Conservation (phyloP, 1,284 basidiomycete genomes). For the Tylopilus orsonianus region DNA sequence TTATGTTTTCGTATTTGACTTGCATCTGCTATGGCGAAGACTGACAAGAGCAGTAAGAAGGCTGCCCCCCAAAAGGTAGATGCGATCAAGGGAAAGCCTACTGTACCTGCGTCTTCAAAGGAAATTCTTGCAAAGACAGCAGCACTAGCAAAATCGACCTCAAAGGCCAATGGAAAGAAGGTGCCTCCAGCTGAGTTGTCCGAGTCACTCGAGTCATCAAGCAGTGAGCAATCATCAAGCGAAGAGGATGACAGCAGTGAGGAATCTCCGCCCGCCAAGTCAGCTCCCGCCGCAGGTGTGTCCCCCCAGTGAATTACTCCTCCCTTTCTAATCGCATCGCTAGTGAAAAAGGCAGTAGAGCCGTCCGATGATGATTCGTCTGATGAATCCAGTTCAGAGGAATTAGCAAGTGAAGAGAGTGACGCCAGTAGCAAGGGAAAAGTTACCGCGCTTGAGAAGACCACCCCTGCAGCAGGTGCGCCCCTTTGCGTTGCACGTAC, state of each 20-base stretch:
- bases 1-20: no score
- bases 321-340: neutral
- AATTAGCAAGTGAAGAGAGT: constrained; percentile 7
- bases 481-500: neutral
- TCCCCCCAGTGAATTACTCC: neutral
- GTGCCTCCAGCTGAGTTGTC: neutral
- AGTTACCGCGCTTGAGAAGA: neutral
- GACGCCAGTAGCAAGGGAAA: neutral
- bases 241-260: constrained; percentile 3
- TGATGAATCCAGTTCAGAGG: constrained; percentile 13
- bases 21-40: constrained; percentile 57
- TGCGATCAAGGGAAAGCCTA: constrained; percentile 13
- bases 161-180: constrained; percentile 2
- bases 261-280: neutral
- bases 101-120: constrained; percentile 16
- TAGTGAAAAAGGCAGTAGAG: constrained; percentile 4
- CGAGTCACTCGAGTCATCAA: constrained; percentile 2
- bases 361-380: constrained; percentile 1
- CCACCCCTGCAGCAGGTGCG: constrained; percentile 3
- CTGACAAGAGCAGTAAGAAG: constrained; percentile 35
- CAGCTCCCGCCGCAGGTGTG: constrained; percentile 1
- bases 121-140: constrained; percentile 31
- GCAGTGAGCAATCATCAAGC: constrained; percentile 1
- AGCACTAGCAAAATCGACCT: constrained; percentile 16
- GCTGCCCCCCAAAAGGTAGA: constrained; percentile 12